Evolutionary conservation across 83 land plant genomes (phyloP), one percentile per base, ranked within the genome.

Genomic region (Diphasiastrum complanatum): DNA sequence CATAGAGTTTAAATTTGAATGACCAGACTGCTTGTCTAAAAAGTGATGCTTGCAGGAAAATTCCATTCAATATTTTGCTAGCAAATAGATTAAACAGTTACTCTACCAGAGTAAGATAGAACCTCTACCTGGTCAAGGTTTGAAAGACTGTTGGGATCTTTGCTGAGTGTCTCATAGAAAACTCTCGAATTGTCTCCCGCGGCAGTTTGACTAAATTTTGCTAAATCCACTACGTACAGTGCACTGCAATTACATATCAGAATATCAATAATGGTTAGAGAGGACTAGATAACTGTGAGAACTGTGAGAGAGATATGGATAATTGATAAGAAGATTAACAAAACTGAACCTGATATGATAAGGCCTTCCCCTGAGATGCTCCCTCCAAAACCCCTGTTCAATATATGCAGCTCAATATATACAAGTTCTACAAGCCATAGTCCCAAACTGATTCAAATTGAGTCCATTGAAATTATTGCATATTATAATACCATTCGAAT

Each of bases 361-460:
- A 55, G 96, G 91, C 61, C 48, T 88, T 11, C 99, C 96, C 25
- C 86, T 75, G 46, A 93, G 69, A 71, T 93, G 99, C 12, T 93
- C 99, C 76, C 70, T 89, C 99, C 99, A 93, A 69, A 93, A 93
- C 37, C 99, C 99, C 98, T 91, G 71, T 45, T 33, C 63, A 11
- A 27, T 12, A 30, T 14, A 26, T 41, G 18, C 0, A 41, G 45
- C 12, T 41, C n/a, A 41, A 38, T 14, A 41, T 41, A 14, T n/a
- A n/a, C n/a, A n/a, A n/a, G n/a, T n/a, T n/a, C n/a, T n/a, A n/a
- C n/a, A n/a, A n/a, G n/a, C n/a, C n/a, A n/a, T n/a, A n/a, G n/a
- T n/a, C n/a, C n/a, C n/a, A n/a, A n/a, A n/a, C n/a, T n/a, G n/a
- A n/a, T n/a, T n/a, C n/a, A n/a, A n/a, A n/a, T n/a, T n/a, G n/a